phyloP scores from a whole-genome alignment of 2,329 filamentous ascomycete species.

The Trichoderma harzianum region DNA sequence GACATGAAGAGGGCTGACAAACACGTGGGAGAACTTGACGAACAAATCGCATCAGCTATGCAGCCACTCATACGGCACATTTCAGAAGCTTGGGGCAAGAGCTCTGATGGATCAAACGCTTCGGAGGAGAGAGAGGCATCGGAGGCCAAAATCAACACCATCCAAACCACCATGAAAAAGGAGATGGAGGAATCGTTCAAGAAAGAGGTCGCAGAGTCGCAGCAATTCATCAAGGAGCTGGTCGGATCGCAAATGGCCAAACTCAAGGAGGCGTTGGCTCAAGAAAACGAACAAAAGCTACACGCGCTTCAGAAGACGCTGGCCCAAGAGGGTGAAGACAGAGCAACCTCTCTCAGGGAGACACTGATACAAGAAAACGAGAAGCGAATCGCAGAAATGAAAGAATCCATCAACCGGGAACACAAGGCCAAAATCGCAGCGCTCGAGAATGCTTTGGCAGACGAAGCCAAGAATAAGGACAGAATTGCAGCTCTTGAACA shows the following conservation, averaged over 20 bases:
- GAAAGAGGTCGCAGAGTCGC: background rate
- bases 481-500: background rate
- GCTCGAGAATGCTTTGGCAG: background rate
- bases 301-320: background rate
- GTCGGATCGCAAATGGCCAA: background rate
- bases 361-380: background rate
- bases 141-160: background rate
- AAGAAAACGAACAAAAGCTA: background rate
- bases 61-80: background rate
- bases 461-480: background rate
- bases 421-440: background rate
- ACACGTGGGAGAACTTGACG: slow-evolving; percentile 14
- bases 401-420: background rate
- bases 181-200: background rate
- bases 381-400: background rate
- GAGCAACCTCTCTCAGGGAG: background rate
- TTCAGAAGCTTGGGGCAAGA: background rate
- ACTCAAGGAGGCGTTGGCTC: background rate
- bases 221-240: background rate
- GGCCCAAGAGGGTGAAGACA: background rate
- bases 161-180: background rate
- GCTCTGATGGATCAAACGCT: background rate
- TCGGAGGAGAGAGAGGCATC: background rate
- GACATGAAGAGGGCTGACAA: slow-evolving; percentile 17
- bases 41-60: slow-evolving; percentile 9